Evolutionary conservation across 2,329 filamentous ascomycete genomes (phyloP).

Genomic region (Cladosporium sp.): DNA sequence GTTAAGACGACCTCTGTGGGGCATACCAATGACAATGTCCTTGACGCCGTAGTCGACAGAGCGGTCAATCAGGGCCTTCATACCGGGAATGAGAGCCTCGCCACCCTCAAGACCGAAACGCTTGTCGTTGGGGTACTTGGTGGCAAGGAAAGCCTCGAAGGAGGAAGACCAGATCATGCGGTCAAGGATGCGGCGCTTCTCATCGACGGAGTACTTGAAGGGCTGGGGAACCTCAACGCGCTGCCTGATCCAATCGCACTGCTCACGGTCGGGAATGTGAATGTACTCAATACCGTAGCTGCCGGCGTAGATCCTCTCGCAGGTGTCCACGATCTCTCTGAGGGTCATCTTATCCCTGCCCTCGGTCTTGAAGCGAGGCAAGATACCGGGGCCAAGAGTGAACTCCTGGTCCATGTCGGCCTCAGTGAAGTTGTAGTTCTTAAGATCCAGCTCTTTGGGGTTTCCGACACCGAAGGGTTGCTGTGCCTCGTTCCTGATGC

Average conservation of each 20-base stretch:
- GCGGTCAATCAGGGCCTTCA: slow-evolving; percentile 98
- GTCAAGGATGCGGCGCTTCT: slow-evolving; percentile 97
- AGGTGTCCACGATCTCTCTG: slow-evolving; percentile 87
- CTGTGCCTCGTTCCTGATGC: slow-evolving; percentile 82
- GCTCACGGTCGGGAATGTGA: slow-evolving; percentile 94
- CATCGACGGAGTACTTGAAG: slow-evolving; percentile 96
- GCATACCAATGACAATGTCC: slow-evolving; percentile 99
- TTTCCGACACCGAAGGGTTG: slow-evolving; percentile 77
- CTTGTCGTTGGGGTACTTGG: slow-evolving; percentile 99
- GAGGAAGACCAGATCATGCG: slow-evolving; percentile 98
- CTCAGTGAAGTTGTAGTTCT: slow-evolving; percentile 93
- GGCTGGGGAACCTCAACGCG: slow-evolving; percentile 90
- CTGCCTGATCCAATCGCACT: slow-evolving; percentile 97
- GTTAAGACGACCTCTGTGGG: slow-evolving; percentile 96
- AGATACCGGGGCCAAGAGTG: slow-evolving; percentile 86
- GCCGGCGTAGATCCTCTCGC: slow-evolving; percentile 94
- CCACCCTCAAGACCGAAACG: slow-evolving; percentile 97
- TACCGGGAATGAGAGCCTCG: slow-evolving; percentile 93
- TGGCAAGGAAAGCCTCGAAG: slow-evolving; percentile 92
- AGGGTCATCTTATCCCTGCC: slow-evolving; percentile 93
- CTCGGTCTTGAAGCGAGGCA: slow-evolving; percentile 89
- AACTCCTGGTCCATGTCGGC: slow-evolving; percentile 92
- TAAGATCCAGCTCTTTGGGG: slow-evolving; percentile 88
- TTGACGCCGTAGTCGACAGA: slow-evolving; percentile 98
- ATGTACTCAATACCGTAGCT: slow-evolving; percentile 99